Evolutionary conservation across 768 basidiomycete genomes (phyloP), one percentile per base, ranked within the genome.

Genomic region (Mycena metata): DNA sequence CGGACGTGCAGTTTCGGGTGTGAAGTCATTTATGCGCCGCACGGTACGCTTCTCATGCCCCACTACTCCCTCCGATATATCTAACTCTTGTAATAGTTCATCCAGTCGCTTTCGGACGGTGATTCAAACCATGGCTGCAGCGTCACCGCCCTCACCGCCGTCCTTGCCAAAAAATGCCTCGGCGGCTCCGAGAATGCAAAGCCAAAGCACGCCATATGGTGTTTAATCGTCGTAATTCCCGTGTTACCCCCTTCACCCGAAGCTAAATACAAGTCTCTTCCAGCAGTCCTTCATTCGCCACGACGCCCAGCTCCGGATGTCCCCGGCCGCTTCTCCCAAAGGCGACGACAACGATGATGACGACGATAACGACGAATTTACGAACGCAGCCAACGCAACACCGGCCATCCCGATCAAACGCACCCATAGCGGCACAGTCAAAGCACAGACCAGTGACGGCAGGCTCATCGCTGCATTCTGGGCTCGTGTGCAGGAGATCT

Each of bases 121-220:
- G 35, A 47, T 5, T 5, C 60, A 7, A 51, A 39, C 17, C 30
- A 1, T 10, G 57, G 50, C 4, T 13, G 21, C 4, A 23, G 56
- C 7, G 54, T 66, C n/a, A 60, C 65, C 33, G 43, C 23, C 6
- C 41, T 59, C 35, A 17, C 49, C 26, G 45, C 24, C 3, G 26
- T 5, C 2, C 57, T 60, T n/a, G 49, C 23, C 24, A 50, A 33
- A 11, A 59, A 60, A 23, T 43, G 46, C 19, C 41, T 54, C n/a
- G 49, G 47, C 7, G 57, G n/a, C 41, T 10, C 21, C 50, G 24
- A 66, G 24, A 43, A 60, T 13, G 58, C 36, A 8, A 60, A 23
- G 50, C 17, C 57, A 2, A 7, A 59, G 42, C 65, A 66, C 23
- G 57, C 58, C 11, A 60, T 66, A 5, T 54, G 57, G 65, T 17